Base-by-base conservation (phyloP, 768 basidiomycete species). In the Mycena amicta region DNA sequence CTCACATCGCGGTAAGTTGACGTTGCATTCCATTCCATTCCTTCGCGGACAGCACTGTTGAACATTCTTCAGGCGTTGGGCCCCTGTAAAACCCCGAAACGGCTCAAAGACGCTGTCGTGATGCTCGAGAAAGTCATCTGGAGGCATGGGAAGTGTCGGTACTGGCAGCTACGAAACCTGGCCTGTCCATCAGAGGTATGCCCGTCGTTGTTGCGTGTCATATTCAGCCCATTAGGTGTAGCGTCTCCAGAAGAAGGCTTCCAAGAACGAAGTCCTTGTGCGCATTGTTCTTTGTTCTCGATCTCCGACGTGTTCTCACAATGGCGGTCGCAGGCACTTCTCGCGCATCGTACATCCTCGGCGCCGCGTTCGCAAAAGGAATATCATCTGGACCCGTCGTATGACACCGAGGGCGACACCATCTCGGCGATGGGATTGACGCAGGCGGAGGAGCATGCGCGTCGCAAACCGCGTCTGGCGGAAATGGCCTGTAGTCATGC, bases 171-270 rank as follows among this genome's bases (percentile, higher is more conserved):
- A 29, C 73, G 86, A 27, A 80, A 88, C 57, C 71, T 78, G 26
- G 70, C 78, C n/a, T 95, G 94, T 67, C 88, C 90, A 3, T 89
- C 90, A 4, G 94, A 94, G 79, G 91, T 87, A 57, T 49, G 33
- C 62, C 57, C 22, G 25, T n/a, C 50, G 22, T 64, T n/a, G n/a
- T n/a, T n/a, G n/a, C n/a, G n/a, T n/a, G n/a, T n/a, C n/a, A n/a
- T n/a, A n/a, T n/a, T n/a, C n/a, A n/a, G n/a, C n/a, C n/a, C n/a
- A n/a, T n/a, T 39, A 85, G 83, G 69, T 84, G 22, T 68, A 69
- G 56, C 70, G 58, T 2, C 67, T 75, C 15, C 71, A 72, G 18
- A 73, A 78, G 5, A 70, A 76, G 53, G 68, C 75, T 15, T 67
- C 88, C n/a, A 86, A 91, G 55, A 83, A 75, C 57, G 70, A 86